Base-by-base conservation (phyloP, 805 yeast species). In the Candida patagonica region DNA sequence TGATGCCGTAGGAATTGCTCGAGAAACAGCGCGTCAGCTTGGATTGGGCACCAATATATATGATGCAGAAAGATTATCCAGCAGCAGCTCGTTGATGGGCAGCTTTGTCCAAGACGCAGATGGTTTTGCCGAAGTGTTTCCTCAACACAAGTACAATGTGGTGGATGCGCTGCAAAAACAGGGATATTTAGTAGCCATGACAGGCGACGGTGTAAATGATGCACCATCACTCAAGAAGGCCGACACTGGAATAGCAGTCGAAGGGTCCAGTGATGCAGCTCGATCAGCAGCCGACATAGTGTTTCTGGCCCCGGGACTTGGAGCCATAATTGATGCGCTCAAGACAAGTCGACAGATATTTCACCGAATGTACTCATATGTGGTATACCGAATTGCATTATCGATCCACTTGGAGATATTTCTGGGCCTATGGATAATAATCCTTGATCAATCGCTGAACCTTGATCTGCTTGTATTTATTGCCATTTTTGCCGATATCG, bases 191-290 rank as follows among this genome's bases (percentile, higher is more conserved):
- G 94, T 87, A 71, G 96, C 95, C 69, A 86, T 86, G 96, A 86
- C 96, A 74, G 96, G 96, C 82, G 96, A 86, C 66, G 96, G 96
- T 84, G 95, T 86, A 65, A 86, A 86, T 75, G 96, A 86, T 71
- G 95, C 95, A 59, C 96, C 96, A 61, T 86, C 95, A 52, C 77
- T 86, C 71, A 86, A 86, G 86, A 86, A 86, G 77, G 94, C 94
- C 60, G 87, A 79, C 63, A 77, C 83, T 59, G 96, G 96, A 82
- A 86, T 86, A 74, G 95, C 96, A 62, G 95, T 86, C 67, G 95
- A 86, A 74, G 95, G 95, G 80, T 88, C 95, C 60, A 82, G 95
- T 56, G 95, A 85, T 72, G 89, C 94, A 67, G 95, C 95, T 54
- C 79, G 92, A 74, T 84, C 94, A 59, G 95, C 95, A 69, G 88